A percentile compares a stretch with the other conserved stretches of the same genome.
These are phyloP conservation scores for Rhypophila decipiens DNA, from an alignment of 495 filamentous ascomycete genomes.

Conservation along the genomic window DNA sequence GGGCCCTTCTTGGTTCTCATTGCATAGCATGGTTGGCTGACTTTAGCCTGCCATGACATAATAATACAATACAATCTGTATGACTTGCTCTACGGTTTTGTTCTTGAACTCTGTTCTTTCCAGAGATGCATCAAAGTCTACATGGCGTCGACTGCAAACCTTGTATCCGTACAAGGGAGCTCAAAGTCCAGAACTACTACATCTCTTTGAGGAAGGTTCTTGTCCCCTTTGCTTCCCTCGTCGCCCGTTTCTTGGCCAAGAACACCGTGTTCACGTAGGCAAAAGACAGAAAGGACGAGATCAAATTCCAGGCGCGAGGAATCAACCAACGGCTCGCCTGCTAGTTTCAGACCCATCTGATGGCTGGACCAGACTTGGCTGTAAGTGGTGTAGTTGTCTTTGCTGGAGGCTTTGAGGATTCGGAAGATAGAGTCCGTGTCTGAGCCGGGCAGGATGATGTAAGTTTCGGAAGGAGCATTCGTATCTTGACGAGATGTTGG, in stretches of 20 bases:
- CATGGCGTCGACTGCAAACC: too few species aligned
- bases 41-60: too few species aligned
- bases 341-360: too few species aligned
- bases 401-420: slow-evolving; percentile 25
- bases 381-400: slow-evolving; percentile 19
- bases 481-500: slow-evolving; percentile 24
- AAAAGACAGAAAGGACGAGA: slow-evolving; percentile 32
- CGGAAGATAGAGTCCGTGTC: slow-evolving; percentile 15
- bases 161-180: too few species aligned
- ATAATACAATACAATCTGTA: too few species aligned
- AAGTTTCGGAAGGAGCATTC: slow-evolving; percentile 30
- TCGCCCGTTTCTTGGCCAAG: too few species aligned
- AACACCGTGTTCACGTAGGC: slow-evolving; percentile 16
- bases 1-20: too few species aligned
- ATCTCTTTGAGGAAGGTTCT: too few species aligned
- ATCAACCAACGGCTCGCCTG: slow-evolving; percentile 34
- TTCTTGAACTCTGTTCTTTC: too few species aligned
- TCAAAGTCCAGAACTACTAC: slow-evolving; percentile 34
- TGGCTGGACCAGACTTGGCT: slow-evolving; percentile 26
- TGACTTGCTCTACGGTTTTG: too few species aligned
- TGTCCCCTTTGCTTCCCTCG: slow-evolving; percentile 1
- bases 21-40: too few species aligned
- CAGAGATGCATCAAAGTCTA: too few species aligned
- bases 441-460: slow-evolving; percentile 30
- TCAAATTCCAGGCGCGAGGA: slow-evolving; percentile 26